These are phyloP conservation scores for Hanseniaspora clermontiae DNA, from an alignment of 805 yeast genomes.

Conservation along the genomic window DNA sequence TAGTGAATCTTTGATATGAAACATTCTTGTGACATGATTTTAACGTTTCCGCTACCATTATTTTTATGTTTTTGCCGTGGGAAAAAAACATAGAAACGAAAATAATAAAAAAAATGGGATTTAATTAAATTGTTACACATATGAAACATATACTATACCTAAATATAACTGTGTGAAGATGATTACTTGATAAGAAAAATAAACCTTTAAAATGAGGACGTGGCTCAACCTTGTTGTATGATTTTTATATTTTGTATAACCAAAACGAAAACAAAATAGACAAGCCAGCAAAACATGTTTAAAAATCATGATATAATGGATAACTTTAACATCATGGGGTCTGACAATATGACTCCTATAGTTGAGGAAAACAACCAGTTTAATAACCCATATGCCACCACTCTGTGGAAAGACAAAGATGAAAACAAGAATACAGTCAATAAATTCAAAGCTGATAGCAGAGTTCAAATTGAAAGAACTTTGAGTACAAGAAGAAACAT, in stretches of 20 bases:
- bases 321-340: slow-evolving; percentile 20
- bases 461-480: slow-evolving; percentile 21
- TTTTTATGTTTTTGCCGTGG: neutral
- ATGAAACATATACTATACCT: neutral
- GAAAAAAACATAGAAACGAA: neutral
- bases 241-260: too few species aligned
- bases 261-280: too few species aligned
- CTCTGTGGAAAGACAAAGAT: slow-evolving; percentile 33
- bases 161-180: neutral
- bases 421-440: slow-evolving; percentile 29
- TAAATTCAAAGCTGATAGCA: neutral
- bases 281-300: slow-evolving; percentile 18
- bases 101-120: too few species aligned
- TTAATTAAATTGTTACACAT: neutral
- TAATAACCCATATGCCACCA: slow-evolving; percentile 33
- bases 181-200: too few species aligned
- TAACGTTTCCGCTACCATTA: neutral
- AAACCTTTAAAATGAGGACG: neutral
- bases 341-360: slow-evolving; percentile 25
- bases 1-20: neutral
- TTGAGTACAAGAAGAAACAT: slow-evolving; percentile 15
- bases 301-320: slow-evolving; percentile 22
- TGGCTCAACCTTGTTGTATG: neutral
- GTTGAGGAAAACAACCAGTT: neutral
- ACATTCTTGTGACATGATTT: neutral